Conservation (phyloP, 768 basidiomycete genomes). For the Dentipellis fragilis region DNA sequence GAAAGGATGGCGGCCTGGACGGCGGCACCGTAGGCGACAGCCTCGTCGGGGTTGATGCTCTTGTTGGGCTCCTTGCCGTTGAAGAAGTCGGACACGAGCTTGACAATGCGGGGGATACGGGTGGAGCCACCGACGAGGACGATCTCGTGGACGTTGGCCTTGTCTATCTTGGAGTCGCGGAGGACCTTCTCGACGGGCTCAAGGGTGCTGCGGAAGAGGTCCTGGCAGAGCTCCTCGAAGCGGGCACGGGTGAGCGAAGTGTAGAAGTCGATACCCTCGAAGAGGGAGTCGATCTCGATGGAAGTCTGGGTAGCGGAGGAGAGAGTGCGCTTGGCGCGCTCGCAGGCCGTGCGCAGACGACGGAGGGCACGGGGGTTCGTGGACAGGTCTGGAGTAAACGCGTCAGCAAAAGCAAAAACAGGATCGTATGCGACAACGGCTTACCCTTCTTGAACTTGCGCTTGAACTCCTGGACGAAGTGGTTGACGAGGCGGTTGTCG, state of each 20-base stretch:
- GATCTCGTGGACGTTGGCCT: slow-evolving; percentile 90
- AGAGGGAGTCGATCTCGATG: slow-evolving; percentile 97
- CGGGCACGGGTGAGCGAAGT: slow-evolving; percentile 96
- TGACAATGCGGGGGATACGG: slow-evolving; percentile 94
- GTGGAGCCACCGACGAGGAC: slow-evolving; percentile 98
- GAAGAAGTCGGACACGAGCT: slow-evolving; percentile 98
- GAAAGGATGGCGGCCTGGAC: slow-evolving; percentile 98
- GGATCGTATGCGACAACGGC: slow-evolving; percentile 11
- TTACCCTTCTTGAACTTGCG: slow-evolving; percentile 91
- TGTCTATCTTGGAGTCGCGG: slow-evolving; percentile 97
- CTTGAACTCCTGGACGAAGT: slow-evolving; percentile 96
- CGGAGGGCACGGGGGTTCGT: slow-evolving; percentile 91
- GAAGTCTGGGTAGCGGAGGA: slow-evolving; percentile 95
- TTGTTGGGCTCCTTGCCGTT: slow-evolving; percentile 98
- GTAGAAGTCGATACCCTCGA: slow-evolving; percentile 97
- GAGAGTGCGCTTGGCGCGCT: slow-evolving; percentile 96
- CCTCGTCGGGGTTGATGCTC: slow-evolving; percentile 99
- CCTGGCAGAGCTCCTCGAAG: slow-evolving; percentile 93
- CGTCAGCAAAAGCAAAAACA: slow-evolving; percentile 7
- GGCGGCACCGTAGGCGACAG: slow-evolving; percentile 96
- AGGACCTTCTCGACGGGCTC: slow-evolving; percentile 98
- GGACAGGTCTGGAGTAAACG: slow-evolving; percentile 53
- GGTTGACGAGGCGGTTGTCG: slow-evolving; percentile 94
- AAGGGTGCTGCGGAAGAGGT: slow-evolving; percentile 88
- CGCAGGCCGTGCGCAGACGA: slow-evolving; percentile 95